Conservation (phyloP, 2,329 filamentous ascomycete genomes). For the Zopfia rhizophila region DNA sequence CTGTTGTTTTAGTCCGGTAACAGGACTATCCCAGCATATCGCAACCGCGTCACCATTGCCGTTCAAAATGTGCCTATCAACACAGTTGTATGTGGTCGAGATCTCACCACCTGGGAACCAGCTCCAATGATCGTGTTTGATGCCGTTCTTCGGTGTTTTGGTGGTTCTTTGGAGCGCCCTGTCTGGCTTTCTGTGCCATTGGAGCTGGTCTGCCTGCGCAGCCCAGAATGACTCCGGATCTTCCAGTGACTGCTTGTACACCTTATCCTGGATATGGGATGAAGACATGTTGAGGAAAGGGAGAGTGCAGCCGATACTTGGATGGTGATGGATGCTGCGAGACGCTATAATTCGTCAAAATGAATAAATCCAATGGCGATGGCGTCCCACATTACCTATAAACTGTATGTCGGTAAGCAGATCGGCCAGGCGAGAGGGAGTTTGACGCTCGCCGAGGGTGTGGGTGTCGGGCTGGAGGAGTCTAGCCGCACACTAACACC, state of each 20-base stretch:
- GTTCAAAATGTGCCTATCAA: slow-evolving; percentile 85
- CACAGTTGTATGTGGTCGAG: slow-evolving; percentile 90
- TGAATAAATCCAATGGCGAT: no score
- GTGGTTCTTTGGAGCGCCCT: slow-evolving; percentile 68
- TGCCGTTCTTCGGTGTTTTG: slow-evolving; percentile 71
- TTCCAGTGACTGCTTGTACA: slow-evolving; percentile 68
- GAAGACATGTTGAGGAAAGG: neutral
- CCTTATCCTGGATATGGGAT: slow-evolving; percentile 58
- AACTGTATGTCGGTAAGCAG: slow-evolving; percentile 9
- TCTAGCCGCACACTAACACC: slow-evolving; percentile 17
- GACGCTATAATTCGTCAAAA: neutral
- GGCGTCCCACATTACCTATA: no score
- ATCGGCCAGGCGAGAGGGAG: slow-evolving; percentile 16
- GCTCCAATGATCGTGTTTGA: slow-evolving; percentile 79
- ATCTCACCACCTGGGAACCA: slow-evolving; percentile 94
- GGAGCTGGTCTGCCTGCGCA: slow-evolving; percentile 75
- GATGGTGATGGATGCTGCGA: neutral
- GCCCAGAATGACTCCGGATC: slow-evolving; percentile 80
- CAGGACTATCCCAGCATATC: slow-evolving; percentile 88
- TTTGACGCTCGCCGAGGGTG: slow-evolving; percentile 20
- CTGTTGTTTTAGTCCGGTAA: slow-evolving; percentile 76
- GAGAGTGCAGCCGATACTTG: neutral
- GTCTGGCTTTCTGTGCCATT: slow-evolving; percentile 83
- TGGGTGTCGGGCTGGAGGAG: slow-evolving; percentile 8
- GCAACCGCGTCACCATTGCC: slow-evolving; percentile 78